phyloP scores from a whole-genome alignment of 139 green algal species.

The Closterium sp. region DNA sequence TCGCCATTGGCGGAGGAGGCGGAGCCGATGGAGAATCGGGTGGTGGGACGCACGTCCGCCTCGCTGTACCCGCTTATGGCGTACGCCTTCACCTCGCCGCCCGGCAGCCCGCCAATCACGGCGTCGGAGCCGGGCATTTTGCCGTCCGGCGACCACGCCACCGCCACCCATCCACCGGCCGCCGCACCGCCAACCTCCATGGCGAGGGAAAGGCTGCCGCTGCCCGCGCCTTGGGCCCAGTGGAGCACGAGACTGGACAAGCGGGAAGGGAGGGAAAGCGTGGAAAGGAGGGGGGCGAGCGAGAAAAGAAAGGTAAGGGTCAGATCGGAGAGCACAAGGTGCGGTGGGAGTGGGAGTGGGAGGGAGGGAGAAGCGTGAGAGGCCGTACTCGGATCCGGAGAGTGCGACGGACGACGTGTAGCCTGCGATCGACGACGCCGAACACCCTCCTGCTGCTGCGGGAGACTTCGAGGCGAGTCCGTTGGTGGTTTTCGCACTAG shows the following conservation, averaged over 20 bases:
- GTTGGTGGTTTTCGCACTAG: no score
- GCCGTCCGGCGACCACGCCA: slow-evolving; percentile 21
- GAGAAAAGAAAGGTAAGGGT: no score
- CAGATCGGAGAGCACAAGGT: no score
- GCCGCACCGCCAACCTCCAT: neutral
- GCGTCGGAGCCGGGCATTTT: slow-evolving; percentile 13
- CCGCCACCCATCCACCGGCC: neutral
- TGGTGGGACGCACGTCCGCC: neutral
- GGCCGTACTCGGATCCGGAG: neutral
- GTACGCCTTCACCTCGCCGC: neutral
- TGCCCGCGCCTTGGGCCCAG: neutral
- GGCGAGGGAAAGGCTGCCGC: neutral
- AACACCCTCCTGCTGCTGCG: neutral
- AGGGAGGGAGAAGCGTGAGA: no score
- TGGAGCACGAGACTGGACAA: neutral
- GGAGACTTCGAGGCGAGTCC: neutral
- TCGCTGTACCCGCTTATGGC: neutral
- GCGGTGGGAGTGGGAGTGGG: no score
- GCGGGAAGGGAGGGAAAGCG: neutral
- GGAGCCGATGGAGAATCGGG: neutral
- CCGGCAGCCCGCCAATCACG: slow-evolving; percentile 4
- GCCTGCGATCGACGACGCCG: neutral
- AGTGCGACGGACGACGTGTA: neutral
- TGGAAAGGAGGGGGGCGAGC: no score
- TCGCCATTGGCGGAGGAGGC: neutral